phyloP scores from a whole-genome alignment of 23 red algal genomes.

The Chondrus crispus region DNA sequence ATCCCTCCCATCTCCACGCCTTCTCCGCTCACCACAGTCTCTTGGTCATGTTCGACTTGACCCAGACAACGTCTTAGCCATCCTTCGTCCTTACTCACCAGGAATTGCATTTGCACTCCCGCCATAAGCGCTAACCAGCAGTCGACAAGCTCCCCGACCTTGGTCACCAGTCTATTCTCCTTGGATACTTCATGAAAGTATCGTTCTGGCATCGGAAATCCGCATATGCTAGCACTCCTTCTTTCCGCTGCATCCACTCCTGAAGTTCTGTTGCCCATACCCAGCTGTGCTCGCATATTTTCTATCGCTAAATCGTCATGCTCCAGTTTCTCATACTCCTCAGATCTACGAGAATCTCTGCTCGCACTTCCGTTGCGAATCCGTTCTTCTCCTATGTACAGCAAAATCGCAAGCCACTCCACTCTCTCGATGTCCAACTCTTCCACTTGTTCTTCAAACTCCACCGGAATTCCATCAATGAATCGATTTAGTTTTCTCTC shows the following conservation, averaged over 20 bases:
- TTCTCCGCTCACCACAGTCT: not conserved
- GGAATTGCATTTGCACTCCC: not conserved
- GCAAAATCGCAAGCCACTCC: conserved; percentile 21
- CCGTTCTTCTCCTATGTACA: not conserved
- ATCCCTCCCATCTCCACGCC: no score
- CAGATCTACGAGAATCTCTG: no score
- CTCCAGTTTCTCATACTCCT: no score
- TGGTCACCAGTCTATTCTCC: conserved; percentile 12
- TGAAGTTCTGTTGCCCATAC: no score
- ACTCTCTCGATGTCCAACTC: conserved; percentile 24
- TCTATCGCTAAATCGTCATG: no score
- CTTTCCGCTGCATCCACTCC: no score
- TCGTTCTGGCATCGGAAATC: no score
- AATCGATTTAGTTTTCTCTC: not conserved
- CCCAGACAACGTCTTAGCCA: not conserved
- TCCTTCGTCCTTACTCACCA: not conserved
- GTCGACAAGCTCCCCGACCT: conserved; percentile 29
- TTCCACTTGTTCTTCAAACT: conserved; percentile 10
- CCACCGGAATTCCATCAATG: not conserved
- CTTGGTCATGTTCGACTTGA: not conserved
- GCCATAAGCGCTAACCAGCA: not conserved
- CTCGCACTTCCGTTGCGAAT: no score
- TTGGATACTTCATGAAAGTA: no score
- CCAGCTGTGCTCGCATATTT: no score
- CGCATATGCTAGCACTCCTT: no score